Evolutionary conservation across 2,329 filamentous ascomycete species (phyloP), one percentile per base, ranked within the genome.

Genomic region (Penicillium sp.): DNA sequence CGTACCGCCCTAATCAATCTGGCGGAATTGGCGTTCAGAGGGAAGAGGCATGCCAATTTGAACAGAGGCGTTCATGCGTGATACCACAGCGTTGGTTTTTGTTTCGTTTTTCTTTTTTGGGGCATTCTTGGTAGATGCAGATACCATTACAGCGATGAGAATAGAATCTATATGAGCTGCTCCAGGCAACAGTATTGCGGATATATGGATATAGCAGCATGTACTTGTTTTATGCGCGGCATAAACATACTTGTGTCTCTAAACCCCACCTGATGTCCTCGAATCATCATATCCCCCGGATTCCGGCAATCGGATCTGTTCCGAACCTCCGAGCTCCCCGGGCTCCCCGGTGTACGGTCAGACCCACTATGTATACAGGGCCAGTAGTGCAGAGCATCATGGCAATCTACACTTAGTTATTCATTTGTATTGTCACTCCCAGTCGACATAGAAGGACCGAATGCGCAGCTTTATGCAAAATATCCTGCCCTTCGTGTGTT

Each of bases 71-170:
- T 47, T 45, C 9, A 34, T 42, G 47, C 46, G 29, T 46, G 50
- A 52, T 52, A 52, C 50, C 50, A 52, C 44, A 31, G 38, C 31
- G 14, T 41, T 32, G 32, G 28, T 37, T 18, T 46, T 20, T 20
- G 18, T 20, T 20, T 20, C 4, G 1, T 20, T 20, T 20, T 20
- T 20, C 26, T 27, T 37, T 18, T 34, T 34, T 4, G 10, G 8
- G 7, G 13, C 3, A 9, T 11, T 3, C 16, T 32, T 34, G 8
- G 31, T 8, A 24, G 18, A 34, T 27, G 22, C 18, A 11, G 16
- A 34, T 45, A 45, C 42, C 36, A 27, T 27, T 14, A 45, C 36
- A 40, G 42, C 23, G 42, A 45, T 14, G 42, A 39, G 16, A 36
- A 37, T 40, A 22, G 14, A 2, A 3, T 32, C 11, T 10, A 8